Evolutionary conservation across 192 early-diverging fungal genomes (phyloP).

Genomic region (Martensiomyces pterosporus): DNA sequence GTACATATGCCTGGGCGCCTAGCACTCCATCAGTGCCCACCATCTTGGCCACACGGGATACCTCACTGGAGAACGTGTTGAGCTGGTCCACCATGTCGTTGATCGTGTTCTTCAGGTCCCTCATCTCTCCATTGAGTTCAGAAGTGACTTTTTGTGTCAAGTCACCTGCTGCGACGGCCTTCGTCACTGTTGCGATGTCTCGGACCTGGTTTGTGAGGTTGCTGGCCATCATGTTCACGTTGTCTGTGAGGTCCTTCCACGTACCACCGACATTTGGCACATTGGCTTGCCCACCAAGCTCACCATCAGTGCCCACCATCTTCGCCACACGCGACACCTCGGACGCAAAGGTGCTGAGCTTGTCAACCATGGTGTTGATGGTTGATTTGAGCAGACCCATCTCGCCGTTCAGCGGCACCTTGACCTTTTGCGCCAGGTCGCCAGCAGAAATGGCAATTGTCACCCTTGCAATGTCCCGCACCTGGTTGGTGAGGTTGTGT

Average conservation of each 20-base stretch:
- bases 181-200: constrained; percentile 62
- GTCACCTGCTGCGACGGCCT: constrained; percentile 67
- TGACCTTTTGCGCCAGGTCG: constrained; percentile 55
- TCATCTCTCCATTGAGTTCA: constrained; percentile 57
- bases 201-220: constrained; percentile 68
- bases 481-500: constrained; percentile 59
- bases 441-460: constrained; percentile 57
- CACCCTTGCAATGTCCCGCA: constrained; percentile 59
- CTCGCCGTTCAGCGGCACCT: constrained; percentile 51
- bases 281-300: constrained; percentile 64
- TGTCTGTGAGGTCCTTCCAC: constrained; percentile 70
- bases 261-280: constrained; percentile 61
- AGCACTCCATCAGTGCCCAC: constrained; percentile 68
- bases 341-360: constrained; percentile 58
- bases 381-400: constrained; percentile 57
- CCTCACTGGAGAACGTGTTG: constrained; percentile 40
- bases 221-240: constrained; percentile 69
- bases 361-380: constrained; percentile 66
- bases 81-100: constrained; percentile 65
- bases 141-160: constrained; percentile 57
- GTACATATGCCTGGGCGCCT: constrained; percentile 59
- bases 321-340: constrained; percentile 67
- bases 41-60: constrained; percentile 57
- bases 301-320: constrained; percentile 69
- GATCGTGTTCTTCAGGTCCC: constrained; percentile 62